phyloP scores from a whole-genome alignment of 2,329 filamentous ascomycete genomes.

The Talaromyces albobiverticillius region DNA sequence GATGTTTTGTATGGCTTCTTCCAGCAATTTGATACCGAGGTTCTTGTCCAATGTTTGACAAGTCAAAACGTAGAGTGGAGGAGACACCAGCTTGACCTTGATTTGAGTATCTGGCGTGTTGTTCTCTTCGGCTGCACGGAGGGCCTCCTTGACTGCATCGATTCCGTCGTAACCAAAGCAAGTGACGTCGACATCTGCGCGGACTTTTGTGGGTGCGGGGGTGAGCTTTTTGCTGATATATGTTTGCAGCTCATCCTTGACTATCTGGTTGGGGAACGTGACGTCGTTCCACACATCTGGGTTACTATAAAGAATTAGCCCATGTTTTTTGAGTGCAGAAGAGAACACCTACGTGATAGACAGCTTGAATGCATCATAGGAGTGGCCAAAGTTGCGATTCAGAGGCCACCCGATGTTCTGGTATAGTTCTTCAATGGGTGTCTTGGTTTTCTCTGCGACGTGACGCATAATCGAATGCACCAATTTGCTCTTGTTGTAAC shows the following conservation, averaged over 20 bases:
- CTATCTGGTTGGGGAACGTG: slow-evolving; percentile 78
- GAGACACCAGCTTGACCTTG: slow-evolving; percentile 98
- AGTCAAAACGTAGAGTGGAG: slow-evolving; percentile 93
- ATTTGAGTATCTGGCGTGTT: slow-evolving; percentile 92
- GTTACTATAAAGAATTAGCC: slow-evolving; percentile 58
- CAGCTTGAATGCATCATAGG: slow-evolving; percentile 97
- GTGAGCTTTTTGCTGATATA: slow-evolving; percentile 98
- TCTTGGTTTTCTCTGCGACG: slow-evolving; percentile 93
- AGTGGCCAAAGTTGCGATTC: slow-evolving; percentile 95
- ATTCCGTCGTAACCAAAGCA: slow-evolving; percentile 97
- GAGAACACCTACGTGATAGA: slow-evolving; percentile 75
- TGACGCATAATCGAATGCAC: slow-evolving; percentile 99
- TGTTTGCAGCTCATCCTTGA: slow-evolving; percentile 83
- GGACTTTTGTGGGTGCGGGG: slow-evolving; percentile 97
- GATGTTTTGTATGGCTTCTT: slow-evolving; percentile 87
- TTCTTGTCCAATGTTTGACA: slow-evolving; percentile 94
- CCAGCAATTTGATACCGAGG: slow-evolving; percentile 76
- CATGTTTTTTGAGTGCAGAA: not conserved
- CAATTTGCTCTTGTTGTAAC: slow-evolving; percentile 99
- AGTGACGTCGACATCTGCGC: slow-evolving; percentile 94
- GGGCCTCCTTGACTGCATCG: slow-evolving; percentile 91
- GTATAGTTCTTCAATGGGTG: slow-evolving; percentile 92
- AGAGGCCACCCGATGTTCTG: slow-evolving; percentile 94
- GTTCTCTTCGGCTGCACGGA: slow-evolving; percentile 85
- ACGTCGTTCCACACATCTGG: slow-evolving; percentile 94